Base-by-base conservation (phyloP, 495 filamentous ascomycete species). In the Podospora sp. region DNA sequence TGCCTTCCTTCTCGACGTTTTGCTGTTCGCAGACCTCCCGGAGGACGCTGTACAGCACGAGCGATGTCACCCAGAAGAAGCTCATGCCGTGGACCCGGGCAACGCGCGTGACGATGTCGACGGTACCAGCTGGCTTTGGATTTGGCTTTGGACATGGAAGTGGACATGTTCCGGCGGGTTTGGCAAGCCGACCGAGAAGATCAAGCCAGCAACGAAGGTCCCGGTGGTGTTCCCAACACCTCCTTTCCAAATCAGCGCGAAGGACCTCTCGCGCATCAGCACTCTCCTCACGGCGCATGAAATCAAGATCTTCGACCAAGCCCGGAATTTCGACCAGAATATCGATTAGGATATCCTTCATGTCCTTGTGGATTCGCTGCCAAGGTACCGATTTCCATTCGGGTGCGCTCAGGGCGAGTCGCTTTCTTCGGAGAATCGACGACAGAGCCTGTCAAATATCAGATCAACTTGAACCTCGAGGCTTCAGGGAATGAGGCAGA, bases 331-430 rank as follows among this genome's bases (percentile, higher is more conserved):
- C 71, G 35, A 72, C 69, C 12, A 75, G 35, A 16, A 72, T 59
- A 59, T 75, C 73, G 21, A 69, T 66, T 2, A 73, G 67, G 20
- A 70, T 65, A 25, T 75, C 73, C 29, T 69, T 73, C 29, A 60
- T 24, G 33, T 72, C 35, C 16, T 70, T 71, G 1, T 69, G 71
- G 16, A 69, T 65, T 29, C 55, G 59, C 36, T 70, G 46, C 73
- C 73, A 76, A 1, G 73, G 73, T 24, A 68, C 49, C 51, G 50
- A 72, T 33, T 70, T 70, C 73, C 73, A 76, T 36, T 73, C 72
- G 1, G 65, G 66, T 0, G 63, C 61, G 59, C 67, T 67, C 0
- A 76, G 51, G 20, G 60, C 40, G 14, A 69, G 36, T 4, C 68
- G 63, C 51, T 66, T 65, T 14, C 73, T 64, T 35, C 58, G 21